Base-by-base conservation (phyloP, 495 filamentous ascomycete species). In the Amniculicola lignicola region DNA sequence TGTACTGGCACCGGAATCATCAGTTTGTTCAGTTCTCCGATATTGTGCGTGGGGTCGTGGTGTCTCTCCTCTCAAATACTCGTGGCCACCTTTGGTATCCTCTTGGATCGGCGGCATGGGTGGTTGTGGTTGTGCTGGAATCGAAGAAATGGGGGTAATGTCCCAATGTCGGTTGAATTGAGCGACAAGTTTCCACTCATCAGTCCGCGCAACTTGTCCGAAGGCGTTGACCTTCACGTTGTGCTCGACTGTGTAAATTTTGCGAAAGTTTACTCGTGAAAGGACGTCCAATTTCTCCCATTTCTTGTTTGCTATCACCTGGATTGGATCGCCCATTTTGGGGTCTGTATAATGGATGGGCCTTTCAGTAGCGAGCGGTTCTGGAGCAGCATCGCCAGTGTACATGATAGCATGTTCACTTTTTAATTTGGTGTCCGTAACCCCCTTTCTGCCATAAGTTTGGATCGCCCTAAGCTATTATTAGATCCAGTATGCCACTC, bases 201-300 rank as follows among this genome's bases (percentile, higher is more conserved):
- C 25, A 19, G 4, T 15, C 21, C 9, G 14, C 14, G 42, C 50
- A 23, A 55, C 52, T 2, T 47, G 1, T 9, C 75, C 76, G 35
- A 75, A 69, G 0, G 69, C 47, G 4, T 67, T 54, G 5, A 78
- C 73, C 47, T 74, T 76, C 9, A 74, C 57, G 40, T 78, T 76
- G 45, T 77, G 74, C 56, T 79, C 73, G 10, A 78, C 72, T 0
- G 75, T 74, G 59, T 77, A 71, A 3, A 72, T 47, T 36, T 77
- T 77, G 22, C 63, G 68, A 42, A 74, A 77, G 38, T 77, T 76
- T 10, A 77, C 25, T 9, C 74, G 64, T 0, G 73, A 75, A 63
- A 71, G 68, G 6, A 48, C 47, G 22, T 53, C 47, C 19, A 59
- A n/a, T 31, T 47, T 52, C 19, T 40, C 47, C 16, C 11, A 25